These are phyloP conservation scores for Lipomyces anomalus DNA, from an alignment of 805 yeast genomes.

Conservation along the genomic window DNA sequence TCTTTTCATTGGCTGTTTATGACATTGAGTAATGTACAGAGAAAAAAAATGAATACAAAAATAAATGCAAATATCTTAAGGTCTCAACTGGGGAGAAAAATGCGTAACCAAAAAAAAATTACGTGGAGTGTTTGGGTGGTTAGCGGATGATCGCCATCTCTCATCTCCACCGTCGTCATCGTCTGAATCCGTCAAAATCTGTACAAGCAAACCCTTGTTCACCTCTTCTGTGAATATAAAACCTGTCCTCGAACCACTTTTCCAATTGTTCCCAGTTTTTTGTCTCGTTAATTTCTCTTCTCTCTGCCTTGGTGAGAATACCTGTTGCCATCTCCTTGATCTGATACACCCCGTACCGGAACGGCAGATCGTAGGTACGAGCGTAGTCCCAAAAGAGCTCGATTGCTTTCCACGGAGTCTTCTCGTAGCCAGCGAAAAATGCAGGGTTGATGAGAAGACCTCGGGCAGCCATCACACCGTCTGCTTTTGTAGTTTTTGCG, in stretches of 20 bases:
- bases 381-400: conserved; percentile 78
- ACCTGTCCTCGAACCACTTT: conserved; percentile 75
- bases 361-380: conserved; percentile 65
- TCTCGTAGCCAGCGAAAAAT: conserved; percentile 63
- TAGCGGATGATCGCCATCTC: no score
- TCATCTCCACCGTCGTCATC: no score
- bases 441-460: conserved; percentile 86
- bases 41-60: no score
- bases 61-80: no score
- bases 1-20: no score
- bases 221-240: conserved; percentile 58
- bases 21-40: no score
- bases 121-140: no score
- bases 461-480: conserved; percentile 94
- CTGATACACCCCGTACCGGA: conserved; percentile 79
- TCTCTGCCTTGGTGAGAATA: conserved; percentile 40
- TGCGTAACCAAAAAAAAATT: no score
- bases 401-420: conserved; percentile 86
- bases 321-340: conserved; percentile 71
- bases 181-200: conserved; percentile 16
- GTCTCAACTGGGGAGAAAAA: no score
- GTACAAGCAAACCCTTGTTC: conserved; percentile 63
- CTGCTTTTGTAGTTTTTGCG: conserved; percentile 62
- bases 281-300: conserved; percentile 60
- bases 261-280: conserved; percentile 56